Percentiles rank a stretch among this genome's conserved stretches.
phyloP scores from a whole-genome alignment of 805 yeast species.

The Teunomyces funiuensis region DNA sequence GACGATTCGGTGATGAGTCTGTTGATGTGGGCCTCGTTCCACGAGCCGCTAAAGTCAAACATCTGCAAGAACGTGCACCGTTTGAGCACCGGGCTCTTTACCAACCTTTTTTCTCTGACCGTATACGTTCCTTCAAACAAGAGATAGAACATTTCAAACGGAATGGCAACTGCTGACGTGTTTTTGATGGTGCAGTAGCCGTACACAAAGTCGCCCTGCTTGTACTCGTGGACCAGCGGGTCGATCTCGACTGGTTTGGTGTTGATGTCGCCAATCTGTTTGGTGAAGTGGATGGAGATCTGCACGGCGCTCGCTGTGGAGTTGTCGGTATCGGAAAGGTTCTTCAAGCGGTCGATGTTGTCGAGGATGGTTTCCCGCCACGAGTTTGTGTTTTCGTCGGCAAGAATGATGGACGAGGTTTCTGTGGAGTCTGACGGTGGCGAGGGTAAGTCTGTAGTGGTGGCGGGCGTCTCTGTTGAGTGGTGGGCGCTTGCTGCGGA shows the following conservation, averaged over 20 bases:
- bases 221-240: constrained; percentile 47
- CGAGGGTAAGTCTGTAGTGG: neutral
- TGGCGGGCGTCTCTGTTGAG: constrained; percentile 1
- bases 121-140: constrained; percentile 53
- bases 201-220: constrained; percentile 64
- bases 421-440: neutral
- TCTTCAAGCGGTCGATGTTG: constrained; percentile 33
- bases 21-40: constrained; percentile 38
- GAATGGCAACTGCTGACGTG: constrained; percentile 38
- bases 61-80: constrained; percentile 42
- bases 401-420: constrained; percentile 21
- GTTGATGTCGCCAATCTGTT: constrained; percentile 31
- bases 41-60: constrained; percentile 54
- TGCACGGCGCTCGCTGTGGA: constrained; percentile 24
- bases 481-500: neutral
- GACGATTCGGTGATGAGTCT: constrained; percentile 28
- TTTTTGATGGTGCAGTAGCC: constrained; percentile 54
- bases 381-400: constrained; percentile 31
- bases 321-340: constrained; percentile 31
- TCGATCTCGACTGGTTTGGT: constrained; percentile 28
- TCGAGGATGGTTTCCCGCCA: constrained; percentile 43
- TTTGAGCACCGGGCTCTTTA: neutral
- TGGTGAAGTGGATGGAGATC: constrained; percentile 32
- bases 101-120: constrained; percentile 17
- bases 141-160: constrained; percentile 63